Base-by-base conservation (phyloP, 225 moss, liverwort and hornwort genomes). In the Sphagnum contortum region DNA sequence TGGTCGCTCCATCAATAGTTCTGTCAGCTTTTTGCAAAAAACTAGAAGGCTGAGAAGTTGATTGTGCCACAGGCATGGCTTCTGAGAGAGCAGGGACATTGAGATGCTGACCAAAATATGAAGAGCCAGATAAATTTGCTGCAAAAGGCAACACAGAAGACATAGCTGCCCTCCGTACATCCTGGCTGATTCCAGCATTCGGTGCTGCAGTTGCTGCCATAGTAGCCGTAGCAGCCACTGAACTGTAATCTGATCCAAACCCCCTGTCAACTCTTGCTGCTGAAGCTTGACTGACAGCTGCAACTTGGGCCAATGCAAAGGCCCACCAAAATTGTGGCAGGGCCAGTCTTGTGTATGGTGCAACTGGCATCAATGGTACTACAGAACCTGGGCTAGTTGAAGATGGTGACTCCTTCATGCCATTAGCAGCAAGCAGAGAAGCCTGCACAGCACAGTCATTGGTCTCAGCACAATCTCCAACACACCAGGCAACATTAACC, bases 281-380 rank as follows among this genome's bases (percentile, higher is more conserved):
- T 8, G 69, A 3, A 9, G 80, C 63, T 68, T 84, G 80, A 8
- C 72, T 77, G 12, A 75, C 75, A 44, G 81, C 84, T n/a, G 78
- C 58, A 57, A 79, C 76, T 55, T 81, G 84, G 13, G 84, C 84
- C 55, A 81, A n/a, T 47, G 84, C 76, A 69, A 84, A 72, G 48
- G 83, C 80, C 84, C 81, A 84, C 81, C 77, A 81, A 59, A 77
- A 78, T 50, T 77, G 81, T 44, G 71, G 57, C 61, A 81, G 45
- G 10, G 75, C 50, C 64, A 81, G 50, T 69, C 78, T 73, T 67
- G 75, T 73, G 0, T 57, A 74, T 50, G 77, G 54, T 9, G 46
- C 65, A 3, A 64, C 13, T 49, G 66, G 44, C 3, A 75, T 44
- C 59, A 57, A n/a, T 11, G 73, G 47, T 45, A 68, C 11, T 57